phyloP scores from a whole-genome alignment of 139 green algal species.

The Axilococcus clingmanii region DNA sequence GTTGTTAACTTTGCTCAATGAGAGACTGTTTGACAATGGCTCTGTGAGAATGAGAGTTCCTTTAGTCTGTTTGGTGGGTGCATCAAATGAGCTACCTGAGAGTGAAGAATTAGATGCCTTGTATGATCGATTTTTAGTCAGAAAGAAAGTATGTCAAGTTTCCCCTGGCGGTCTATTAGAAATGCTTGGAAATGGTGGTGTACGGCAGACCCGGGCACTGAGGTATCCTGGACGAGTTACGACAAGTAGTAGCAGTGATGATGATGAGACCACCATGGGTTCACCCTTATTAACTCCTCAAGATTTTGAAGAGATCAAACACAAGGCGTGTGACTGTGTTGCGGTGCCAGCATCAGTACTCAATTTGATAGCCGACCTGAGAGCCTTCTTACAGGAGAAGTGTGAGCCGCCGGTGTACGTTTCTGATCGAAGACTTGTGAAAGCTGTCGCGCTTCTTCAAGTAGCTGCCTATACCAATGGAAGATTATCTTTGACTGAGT shows the following conservation, averaged over 20 bases:
- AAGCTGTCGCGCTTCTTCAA: slow-evolving; percentile 44
- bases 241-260: background rate
- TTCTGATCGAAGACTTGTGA: slow-evolving; percentile 59
- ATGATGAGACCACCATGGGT: background rate
- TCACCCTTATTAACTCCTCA: slow-evolving; percentile 28
- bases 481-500: slow-evolving; percentile 45
- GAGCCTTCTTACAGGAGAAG: slow-evolving; percentile 64
- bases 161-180: slow-evolving; percentile 17
- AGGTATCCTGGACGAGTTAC: background rate
- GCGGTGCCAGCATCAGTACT: slow-evolving; percentile 58
- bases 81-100: slow-evolving; percentile 84
- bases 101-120: slow-evolving; percentile 87
- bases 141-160: slow-evolving; percentile 53
- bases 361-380: slow-evolving; percentile 67
- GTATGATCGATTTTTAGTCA: slow-evolving; percentile 87
- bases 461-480: slow-evolving; percentile 76
- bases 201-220: slow-evolving; percentile 2
- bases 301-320: slow-evolving; percentile 42
- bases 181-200: slow-evolving; percentile 15
- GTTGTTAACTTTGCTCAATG: slow-evolving; percentile 88
- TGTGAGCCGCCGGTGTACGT: slow-evolving; percentile 66
- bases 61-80: slow-evolving; percentile 62
- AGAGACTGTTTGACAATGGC: slow-evolving; percentile 92
- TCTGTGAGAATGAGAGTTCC: slow-evolving; percentile 45
- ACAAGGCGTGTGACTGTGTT: slow-evolving; percentile 22